A percentile compares a stretch with the other conserved stretches of the same genome.
phyloP scores from a whole-genome alignment of 2,329 filamentous ascomycete species.

The Aspergillus pseudoviridinutans region DNA sequence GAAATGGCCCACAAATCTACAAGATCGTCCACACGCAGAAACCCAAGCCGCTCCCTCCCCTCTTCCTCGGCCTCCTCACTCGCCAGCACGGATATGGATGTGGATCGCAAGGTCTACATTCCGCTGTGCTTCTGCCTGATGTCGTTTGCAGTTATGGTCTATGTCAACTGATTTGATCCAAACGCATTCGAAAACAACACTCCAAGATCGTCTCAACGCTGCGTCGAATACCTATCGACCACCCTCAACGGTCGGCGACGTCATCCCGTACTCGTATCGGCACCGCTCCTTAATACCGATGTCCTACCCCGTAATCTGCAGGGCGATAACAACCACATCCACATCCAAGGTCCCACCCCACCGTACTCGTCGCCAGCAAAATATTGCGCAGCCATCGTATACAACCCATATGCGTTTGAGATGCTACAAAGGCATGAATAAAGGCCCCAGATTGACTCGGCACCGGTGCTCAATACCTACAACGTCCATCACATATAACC shows the following conservation, averaged over 20 bases:
- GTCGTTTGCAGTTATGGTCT: conserved; percentile 36
- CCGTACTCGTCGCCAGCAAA: background rate
- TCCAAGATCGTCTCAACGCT: background rate
- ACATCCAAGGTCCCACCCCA: background rate
- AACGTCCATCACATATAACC: background rate
- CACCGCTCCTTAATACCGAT: no score
- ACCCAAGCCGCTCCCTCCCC: conserved; percentile 9
- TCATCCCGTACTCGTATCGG: background rate
- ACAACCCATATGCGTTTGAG: background rate
- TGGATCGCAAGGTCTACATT: conserved; percentile 34
- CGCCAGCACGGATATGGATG: conserved; percentile 26
- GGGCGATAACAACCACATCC: background rate
- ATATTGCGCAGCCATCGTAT: background rate
- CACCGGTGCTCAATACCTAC: background rate
- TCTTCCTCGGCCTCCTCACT: conserved; percentile 6
- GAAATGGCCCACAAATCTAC: conserved; percentile 15
- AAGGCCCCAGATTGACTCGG: background rate
- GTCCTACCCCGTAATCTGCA: background rate
- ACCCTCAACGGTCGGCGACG: background rate
- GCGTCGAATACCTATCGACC: background rate
- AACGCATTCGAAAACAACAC: background rate
- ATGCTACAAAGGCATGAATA: background rate
- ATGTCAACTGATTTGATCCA: conserved; percentile 23
- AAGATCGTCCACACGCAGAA: conserved; percentile 12
- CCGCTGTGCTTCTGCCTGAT: conserved; percentile 35